Conservation (phyloP, 345 rosid genomes). For the Rhodomyrtus tomentosa region DNA sequence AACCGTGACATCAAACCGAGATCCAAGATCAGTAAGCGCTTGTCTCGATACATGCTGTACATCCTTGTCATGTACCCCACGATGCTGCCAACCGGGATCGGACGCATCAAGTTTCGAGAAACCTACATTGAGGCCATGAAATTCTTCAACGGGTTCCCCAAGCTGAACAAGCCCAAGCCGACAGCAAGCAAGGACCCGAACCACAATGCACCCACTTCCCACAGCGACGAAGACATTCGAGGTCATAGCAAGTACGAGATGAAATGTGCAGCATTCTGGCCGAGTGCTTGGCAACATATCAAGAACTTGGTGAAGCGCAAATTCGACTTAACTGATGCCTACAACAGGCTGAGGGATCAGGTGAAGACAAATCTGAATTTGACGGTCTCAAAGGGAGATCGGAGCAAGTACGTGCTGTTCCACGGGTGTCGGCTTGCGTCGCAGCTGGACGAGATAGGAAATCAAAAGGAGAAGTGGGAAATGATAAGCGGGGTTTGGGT, state of each 20-base stretch:
- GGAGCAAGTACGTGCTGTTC: slow-evolving; percentile 17
- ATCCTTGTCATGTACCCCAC: not conserved
- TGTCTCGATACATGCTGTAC: slow-evolving; percentile 1
- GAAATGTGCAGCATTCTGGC: not conserved
- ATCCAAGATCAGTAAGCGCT: not conserved
- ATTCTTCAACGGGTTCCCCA: not conserved
- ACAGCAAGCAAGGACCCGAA: not conserved
- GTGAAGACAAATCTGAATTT: slow-evolving; percentile 2
- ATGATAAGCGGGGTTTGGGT: slow-evolving; percentile 9
- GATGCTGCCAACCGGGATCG: not conserved
- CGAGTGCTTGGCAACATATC: too few species aligned
- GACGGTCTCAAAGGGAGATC: not conserved
- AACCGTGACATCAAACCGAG: not conserved
- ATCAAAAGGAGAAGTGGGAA: fast-evolving
- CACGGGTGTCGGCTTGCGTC: slow-evolving; percentile 11
- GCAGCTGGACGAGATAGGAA: not conserved
- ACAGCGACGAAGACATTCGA: too few species aligned
- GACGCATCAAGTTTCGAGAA: not conserved
- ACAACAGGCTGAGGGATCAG: not conserved
- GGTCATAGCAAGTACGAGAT: not conserved
- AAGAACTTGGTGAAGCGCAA: not conserved
- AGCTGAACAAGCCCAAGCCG: not conserved
- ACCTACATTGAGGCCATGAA: not conserved
- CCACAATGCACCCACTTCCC: too few species aligned
- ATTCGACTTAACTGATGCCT: not conserved